Percentiles rank a stretch among this genome's conserved stretches.
Conservation (phyloP, 257 asterid species). For the Craterostigma plantagineum region DNA sequence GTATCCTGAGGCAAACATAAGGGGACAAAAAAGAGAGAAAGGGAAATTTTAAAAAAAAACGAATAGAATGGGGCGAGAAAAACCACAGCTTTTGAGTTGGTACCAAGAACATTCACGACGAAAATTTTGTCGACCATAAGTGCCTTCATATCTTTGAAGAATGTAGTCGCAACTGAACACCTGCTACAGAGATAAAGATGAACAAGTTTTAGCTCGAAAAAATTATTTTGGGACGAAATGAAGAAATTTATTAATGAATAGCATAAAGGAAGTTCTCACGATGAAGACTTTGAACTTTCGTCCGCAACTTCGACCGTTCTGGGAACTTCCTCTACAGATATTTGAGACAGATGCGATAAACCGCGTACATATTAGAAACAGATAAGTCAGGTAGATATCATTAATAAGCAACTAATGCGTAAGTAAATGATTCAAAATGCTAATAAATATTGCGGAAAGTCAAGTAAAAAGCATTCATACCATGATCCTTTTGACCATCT, state of each 20-base stretch:
- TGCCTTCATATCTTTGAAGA: constrained; percentile 46
- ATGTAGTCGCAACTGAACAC: constrained; percentile 20
- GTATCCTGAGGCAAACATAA: constrained; percentile 43
- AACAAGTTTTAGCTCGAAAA: too few relatives aligned
- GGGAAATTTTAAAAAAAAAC: background rate
- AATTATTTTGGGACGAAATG: too few relatives aligned
- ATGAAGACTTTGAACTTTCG: constrained; percentile 20
- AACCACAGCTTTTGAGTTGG: constrained; percentile 2
- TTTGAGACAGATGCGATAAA: too few relatives aligned
- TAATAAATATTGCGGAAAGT: too few relatives aligned
- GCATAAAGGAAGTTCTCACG: background rate
- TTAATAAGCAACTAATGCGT: too few relatives aligned
- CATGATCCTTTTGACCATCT: constrained; percentile 33
- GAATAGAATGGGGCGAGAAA: background rate
- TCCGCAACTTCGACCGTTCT: constrained; percentile 15
- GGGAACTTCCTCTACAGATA: constrained; percentile 9
- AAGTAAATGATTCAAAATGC: too few relatives aligned
- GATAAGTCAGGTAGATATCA: too few relatives aligned
- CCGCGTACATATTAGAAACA: too few relatives aligned
- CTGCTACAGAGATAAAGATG: constrained; percentile 19
- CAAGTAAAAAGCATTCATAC: too few relatives aligned
- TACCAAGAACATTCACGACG: constrained; percentile 88
- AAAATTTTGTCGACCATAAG: constrained; percentile 58
- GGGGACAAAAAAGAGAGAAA: background rate
- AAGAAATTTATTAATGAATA: background rate